Base-by-base conservation (phyloP, 129 eudicot species). In the Lonicera japonica region DNA sequence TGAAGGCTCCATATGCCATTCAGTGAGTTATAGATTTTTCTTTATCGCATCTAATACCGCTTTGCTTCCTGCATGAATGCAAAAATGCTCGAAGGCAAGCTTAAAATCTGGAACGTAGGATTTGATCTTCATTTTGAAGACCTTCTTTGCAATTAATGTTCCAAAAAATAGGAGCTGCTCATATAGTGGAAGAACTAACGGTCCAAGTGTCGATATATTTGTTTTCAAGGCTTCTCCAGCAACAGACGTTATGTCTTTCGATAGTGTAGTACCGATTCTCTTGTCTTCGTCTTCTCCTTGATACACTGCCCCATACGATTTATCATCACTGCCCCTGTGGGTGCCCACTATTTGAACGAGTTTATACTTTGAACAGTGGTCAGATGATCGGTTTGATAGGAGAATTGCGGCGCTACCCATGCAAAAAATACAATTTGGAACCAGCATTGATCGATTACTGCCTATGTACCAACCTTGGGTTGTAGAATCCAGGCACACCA, bases 1-100 rank as follows among this genome's bases (percentile, higher is more conserved):
- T 1, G 80, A 75, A 8, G 80, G 80, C 66, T 75, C 80, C 75
- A 75, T 62, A 25, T 75, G 80, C 80, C 80, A 75, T 36, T 75
- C 47, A 12, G 22, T 50, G 13, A 75, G 23, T 54, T 75, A 75
- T 1, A 75, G 70, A 29, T 63, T 75, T 70, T 75, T 75, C 80
- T 75, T 75, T 2, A 75, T n/a, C 56, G 68, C 80, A 18, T 75
- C 80, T 46, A 75, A 25, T 11, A 74, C 74, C 21, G 79, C 79
- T 65, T 74, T 67, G 0, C 79, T 74, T 19, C 79, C 79, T 5
- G 79, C 70, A 29, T 67, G 79, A 19, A 74, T 74, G 65, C 79
- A 74, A 46, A 74, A 74, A 43, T 75, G 80, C 70, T 75, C 75
- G 56, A 75, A 68, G 1, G 80, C 80, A 5, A 75, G 75, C 75